Evolutionary conservation across 805 yeast species (phyloP).

Genomic region (Teunomyces aglyptinius): DNA sequence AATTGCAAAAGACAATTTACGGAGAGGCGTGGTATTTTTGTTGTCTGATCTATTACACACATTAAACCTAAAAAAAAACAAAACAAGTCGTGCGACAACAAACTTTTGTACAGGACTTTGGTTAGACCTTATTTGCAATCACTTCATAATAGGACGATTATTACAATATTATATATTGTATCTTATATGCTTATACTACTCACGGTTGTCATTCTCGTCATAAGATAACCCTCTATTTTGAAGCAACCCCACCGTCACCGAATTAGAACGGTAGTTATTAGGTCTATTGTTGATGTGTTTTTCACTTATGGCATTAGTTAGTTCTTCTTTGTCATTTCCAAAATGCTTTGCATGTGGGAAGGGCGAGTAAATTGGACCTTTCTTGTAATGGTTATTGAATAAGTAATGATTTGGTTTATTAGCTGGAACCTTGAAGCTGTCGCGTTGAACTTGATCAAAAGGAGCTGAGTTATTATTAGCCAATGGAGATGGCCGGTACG

Average conservation of each 20-base stretch:
- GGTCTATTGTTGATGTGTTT: constrained; percentile 24
- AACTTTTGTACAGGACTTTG: neutral
- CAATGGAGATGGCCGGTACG: neutral
- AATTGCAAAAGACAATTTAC: neutral
- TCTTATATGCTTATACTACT: neutral
- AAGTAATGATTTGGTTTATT: constrained; percentile 15
- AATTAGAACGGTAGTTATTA: constrained; percentile 34
- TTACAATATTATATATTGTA: neutral
- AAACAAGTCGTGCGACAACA: constrained; percentile 3
- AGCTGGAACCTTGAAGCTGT: neutral
- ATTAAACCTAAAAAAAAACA: neutral
- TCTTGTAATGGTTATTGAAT: constrained; percentile 47
- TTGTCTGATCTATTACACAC: constrained; percentile 3
- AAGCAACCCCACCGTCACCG: constrained; percentile 39
- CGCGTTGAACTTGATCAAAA: neutral
- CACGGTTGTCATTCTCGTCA: neutral
- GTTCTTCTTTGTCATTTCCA: constrained; percentile 32
- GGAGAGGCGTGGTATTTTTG: neutral
- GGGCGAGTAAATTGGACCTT: constrained; percentile 42
- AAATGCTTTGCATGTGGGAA: constrained; percentile 41
- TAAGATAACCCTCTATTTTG: constrained; percentile 20
- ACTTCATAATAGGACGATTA: neutral
- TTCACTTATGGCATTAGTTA: constrained; percentile 16
- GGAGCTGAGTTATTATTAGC: neutral
- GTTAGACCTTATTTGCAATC: too few species aligned